These are phyloP conservation scores for Podaxis sp. DNA, from an alignment of 768 basidiomycete genomes.

Conservation along the genomic window DNA sequence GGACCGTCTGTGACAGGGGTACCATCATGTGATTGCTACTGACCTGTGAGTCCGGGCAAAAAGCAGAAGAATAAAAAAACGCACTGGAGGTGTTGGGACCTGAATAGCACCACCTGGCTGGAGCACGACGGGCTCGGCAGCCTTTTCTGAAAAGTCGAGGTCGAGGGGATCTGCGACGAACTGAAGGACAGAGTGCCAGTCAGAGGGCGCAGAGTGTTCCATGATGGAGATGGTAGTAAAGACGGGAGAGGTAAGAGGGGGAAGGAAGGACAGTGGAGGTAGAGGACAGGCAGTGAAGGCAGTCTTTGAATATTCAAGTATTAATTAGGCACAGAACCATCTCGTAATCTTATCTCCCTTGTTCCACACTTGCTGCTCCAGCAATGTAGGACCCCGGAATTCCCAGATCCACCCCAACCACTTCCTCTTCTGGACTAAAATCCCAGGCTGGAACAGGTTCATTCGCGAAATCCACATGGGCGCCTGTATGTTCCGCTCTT, in stretches of 20 bases:
- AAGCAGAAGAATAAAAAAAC: constrained; percentile 16
- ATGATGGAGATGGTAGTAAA: constrained; percentile 21
- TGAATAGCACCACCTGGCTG: constrained; percentile 27
- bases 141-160: constrained; percentile 33
- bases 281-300: constrained; percentile 9
- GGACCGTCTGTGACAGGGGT: constrained; percentile 36
- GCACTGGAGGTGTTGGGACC: constrained; percentile 64
- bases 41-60: neutral
- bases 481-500: neutral
- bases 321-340: constrained; percentile 3
- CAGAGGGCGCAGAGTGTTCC: constrained; percentile 27
- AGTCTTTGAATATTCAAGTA: constrained; percentile 1
- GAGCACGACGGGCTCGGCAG: constrained; percentile 20
- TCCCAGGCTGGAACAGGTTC: neutral
- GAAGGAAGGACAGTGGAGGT: neutral
- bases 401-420: neutral
- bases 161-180: constrained; percentile 49
- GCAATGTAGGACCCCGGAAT: neutral
- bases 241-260: constrained; percentile 6
- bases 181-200: constrained; percentile 63
- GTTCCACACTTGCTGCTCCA: neutral
- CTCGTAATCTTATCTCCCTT: constrained; percentile 9
- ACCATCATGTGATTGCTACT: constrained; percentile 42
- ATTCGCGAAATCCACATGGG: neutral
- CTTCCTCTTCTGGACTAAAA: neutral